Conservation (phyloP, 164 flowering plant genomes). For the Platanus orientalis region DNA sequence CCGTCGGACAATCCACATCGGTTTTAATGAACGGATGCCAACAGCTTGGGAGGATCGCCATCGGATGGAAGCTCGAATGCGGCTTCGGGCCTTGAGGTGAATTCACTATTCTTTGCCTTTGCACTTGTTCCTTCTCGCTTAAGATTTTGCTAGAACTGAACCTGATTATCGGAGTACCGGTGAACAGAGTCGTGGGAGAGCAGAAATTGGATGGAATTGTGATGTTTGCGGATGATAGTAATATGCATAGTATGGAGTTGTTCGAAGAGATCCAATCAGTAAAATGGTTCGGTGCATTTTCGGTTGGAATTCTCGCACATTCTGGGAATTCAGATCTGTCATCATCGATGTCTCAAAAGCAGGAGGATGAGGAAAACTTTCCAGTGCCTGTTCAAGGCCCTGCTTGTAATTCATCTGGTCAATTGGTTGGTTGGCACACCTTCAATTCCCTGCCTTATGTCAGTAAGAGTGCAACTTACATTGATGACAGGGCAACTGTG, state of each 20-base stretch:
- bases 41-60: slow-evolving; percentile 69
- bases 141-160: slow-evolving; percentile 7
- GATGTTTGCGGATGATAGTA: slow-evolving; percentile 94
- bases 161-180: slow-evolving; percentile 18
- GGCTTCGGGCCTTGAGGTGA: slow-evolving; percentile 78
- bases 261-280: slow-evolving; percentile 92
- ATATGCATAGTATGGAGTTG: slow-evolving; percentile 88
- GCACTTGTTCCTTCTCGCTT: background rate
- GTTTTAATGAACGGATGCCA: slow-evolving; percentile 61
- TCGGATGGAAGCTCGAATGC: slow-evolving; percentile 66
- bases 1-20: slow-evolving; percentile 51
- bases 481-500: slow-evolving; percentile 73
- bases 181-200: slow-evolving; percentile 68
- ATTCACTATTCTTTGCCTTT: background rate
- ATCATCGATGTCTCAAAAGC: slow-evolving; percentile 12
- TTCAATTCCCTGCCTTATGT: slow-evolving; percentile 59
- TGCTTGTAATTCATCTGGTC: slow-evolving; percentile 81
- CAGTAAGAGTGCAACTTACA: slow-evolving; percentile 52
- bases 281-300: slow-evolving; percentile 86
- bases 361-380: slow-evolving; percentile 36
- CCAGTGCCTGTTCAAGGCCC: slow-evolving; percentile 89
- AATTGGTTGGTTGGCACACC: slow-evolving; percentile 86
- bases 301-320: slow-evolving; percentile 83
- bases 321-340: slow-evolving; percentile 37
- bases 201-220: slow-evolving; percentile 83